Base-by-base conservation (phyloP, 1,284 basidiomycete species). In the Phaffia rhodozyma region DNA sequence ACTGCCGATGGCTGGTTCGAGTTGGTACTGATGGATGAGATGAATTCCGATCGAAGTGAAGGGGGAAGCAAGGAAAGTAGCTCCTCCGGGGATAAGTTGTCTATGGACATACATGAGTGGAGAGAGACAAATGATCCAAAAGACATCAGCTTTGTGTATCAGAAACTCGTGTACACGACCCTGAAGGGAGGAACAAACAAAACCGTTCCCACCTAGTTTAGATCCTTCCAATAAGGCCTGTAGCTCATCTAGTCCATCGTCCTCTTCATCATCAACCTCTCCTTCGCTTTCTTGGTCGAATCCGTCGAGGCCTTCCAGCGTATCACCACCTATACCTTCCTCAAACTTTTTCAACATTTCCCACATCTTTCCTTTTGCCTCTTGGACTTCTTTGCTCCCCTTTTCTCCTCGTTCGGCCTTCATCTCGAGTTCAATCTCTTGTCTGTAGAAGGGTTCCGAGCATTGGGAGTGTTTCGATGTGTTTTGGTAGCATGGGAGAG, bases 311-410 rank as follows among this genome's bases (percentile, higher is more conserved):
- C 53, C 54, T 5, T 60, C 34, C 25, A 54, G 27, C 0, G 43
- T 59, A 11, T 65, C 63, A 9, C 48, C 48, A 13, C 55, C 55
- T 1, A 54, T 59, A 5, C 63, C 63, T n/a, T 65, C 63, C 25
- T 65, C 63, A 32, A 65, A 65, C 23, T 49, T 52, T 29, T 59
- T 55, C 1, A 65, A 51, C 32, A 65, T 48, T 23, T 65, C 63
- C 25, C 54, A 47, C 63, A 65, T 65, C 58, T 57, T 60, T 32
- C 56, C 47, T 59, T 65, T 60, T 59, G 60, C 63, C 58, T 61
- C 58, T 29, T 30, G 21, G 30, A 34, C 25, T 25, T 23, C 25
- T 38, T 13, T 21, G 2, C 2, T n/a, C 48, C 20, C 47, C 7
- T 16, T 34, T 34, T 21, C 2, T 9, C 47, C 20, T 27, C 47